Conservation (phyloP, 371 early-diverging fungal species). For the Encephalitozoon cuniculi region DNA sequence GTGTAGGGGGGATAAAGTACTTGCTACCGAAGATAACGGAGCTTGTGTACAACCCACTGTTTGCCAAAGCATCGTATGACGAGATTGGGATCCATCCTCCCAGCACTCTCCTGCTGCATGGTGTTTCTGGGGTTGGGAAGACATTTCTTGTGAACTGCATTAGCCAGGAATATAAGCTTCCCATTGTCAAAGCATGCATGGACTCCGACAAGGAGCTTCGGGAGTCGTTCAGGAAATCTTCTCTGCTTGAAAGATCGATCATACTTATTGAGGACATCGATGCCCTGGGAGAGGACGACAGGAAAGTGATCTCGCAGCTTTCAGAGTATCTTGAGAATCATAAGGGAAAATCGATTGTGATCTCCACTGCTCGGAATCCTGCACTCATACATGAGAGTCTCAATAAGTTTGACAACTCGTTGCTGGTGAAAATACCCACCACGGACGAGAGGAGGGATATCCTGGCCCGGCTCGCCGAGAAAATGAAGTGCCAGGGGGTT, state of each 20-base stretch:
- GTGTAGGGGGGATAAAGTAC: conserved; percentile 45
- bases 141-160: conserved; percentile 49
- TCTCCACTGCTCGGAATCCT: conserved; percentile 32
- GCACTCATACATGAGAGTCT: conserved; percentile 29
- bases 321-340: conserved; percentile 47
- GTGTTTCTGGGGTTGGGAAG: conserved; percentile 58
- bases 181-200: conserved; percentile 31
- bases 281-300: conserved; percentile 37
- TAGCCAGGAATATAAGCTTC: conserved; percentile 46
- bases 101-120: conserved; percentile 49
- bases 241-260: conserved; percentile 37
- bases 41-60: conserved; percentile 39
- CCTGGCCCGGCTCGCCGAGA: conserved; percentile 29
- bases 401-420: conserved; percentile 45
- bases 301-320: conserved; percentile 32
- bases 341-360: conserved; percentile 36
- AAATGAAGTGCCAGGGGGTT: conserved; percentile 19
- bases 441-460: conserved; percentile 49
- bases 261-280: conserved; percentile 55
- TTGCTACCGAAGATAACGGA: conserved; percentile 20
- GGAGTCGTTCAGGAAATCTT: conserved; percentile 50
- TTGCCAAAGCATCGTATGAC: conserved; percentile 43
- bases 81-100: conserved; percentile 39
- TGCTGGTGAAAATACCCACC: conserved; percentile 57
- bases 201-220: conserved; percentile 40